phyloP scores from a whole-genome alignment of 106 monocot species.

The Cymbidium sinense region DNA sequence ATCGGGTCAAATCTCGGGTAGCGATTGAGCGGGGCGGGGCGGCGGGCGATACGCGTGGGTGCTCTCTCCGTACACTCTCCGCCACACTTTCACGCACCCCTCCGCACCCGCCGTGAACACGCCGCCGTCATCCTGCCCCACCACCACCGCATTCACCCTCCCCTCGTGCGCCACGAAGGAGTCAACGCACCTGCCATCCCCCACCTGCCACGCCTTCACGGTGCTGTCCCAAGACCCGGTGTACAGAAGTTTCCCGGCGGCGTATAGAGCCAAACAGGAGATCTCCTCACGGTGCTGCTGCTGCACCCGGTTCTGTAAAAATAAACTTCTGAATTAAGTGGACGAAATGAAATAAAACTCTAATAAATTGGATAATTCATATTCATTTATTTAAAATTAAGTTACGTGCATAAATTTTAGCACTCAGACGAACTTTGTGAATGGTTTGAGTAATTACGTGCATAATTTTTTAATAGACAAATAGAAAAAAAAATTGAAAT shows the following conservation, averaged over 20 bases:
- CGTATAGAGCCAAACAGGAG: slow-evolving; percentile 28
- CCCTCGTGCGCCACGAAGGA: slow-evolving; percentile 41
- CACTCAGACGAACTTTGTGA: too few relatives aligned
- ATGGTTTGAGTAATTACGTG: too few relatives aligned
- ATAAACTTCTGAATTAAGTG: too few relatives aligned
- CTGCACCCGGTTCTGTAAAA: too few relatives aligned
- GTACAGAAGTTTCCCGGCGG: slow-evolving; percentile 32
- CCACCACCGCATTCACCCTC: slow-evolving; percentile 26
- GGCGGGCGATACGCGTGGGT: slow-evolving; percentile 25
- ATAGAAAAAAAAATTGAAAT: too few relatives aligned
- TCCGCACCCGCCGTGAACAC: slow-evolving; percentile 37
- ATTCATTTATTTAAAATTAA: too few relatives aligned
- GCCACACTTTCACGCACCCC: slow-evolving; percentile 43
- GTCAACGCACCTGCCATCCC: slow-evolving; percentile 21
- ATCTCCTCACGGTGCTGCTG: slow-evolving; percentile 27
- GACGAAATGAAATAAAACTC: too few relatives aligned
- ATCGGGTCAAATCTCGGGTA: too few relatives aligned
- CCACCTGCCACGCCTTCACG: slow-evolving; percentile 41
- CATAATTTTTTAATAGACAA: too few relatives aligned
- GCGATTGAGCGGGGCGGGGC: too few relatives aligned
- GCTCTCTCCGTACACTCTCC: slow-evolving; percentile 24
- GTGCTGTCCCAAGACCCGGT: slow-evolving; percentile 37
- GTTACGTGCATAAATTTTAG: too few relatives aligned
- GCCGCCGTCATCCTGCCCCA: slow-evolving; percentile 36
- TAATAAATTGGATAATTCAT: too few relatives aligned